Evolutionary conservation across 2,329 filamentous ascomycete species (phyloP).

Genomic region (Curvularia spicifera): DNA sequence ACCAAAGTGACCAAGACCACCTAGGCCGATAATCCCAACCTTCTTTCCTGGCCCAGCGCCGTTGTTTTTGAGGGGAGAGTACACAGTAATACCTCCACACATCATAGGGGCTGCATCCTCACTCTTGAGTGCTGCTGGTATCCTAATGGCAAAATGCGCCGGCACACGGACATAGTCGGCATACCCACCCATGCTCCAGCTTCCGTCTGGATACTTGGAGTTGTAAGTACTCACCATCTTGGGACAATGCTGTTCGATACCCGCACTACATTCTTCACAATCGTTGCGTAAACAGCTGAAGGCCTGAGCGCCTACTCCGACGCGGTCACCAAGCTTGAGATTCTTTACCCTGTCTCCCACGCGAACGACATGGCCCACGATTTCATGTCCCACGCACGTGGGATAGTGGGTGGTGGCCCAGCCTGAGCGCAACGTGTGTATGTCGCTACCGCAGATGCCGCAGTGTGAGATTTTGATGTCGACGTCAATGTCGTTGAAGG

Average conservation of each 20-base stretch:
- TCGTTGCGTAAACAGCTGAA: slow-evolving; percentile 55
- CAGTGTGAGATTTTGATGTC: slow-evolving; percentile 46
- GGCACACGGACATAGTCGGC: slow-evolving; percentile 62
- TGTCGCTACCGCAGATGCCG: slow-evolving; percentile 48
- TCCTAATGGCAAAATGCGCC: slow-evolving; percentile 65
- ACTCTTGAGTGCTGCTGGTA: slow-evolving; percentile 58
- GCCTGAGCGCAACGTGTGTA: slow-evolving; percentile 51
- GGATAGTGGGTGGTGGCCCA: slow-evolving; percentile 56
- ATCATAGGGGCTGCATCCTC: slow-evolving; percentile 71
- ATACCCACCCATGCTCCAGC: slow-evolving; percentile 70
- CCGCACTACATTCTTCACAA: slow-evolving; percentile 61
- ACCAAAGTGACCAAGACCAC: slow-evolving; percentile 76
- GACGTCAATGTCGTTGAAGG: slow-evolving; percentile 44
- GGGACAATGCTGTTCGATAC: slow-evolving; percentile 53
- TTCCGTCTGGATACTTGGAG: slow-evolving; percentile 61
- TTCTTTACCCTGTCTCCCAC: slow-evolving; percentile 47
- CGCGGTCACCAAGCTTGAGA: slow-evolving; percentile 67
- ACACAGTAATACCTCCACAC: slow-evolving; percentile 79
- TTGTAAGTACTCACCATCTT: slow-evolving; percentile 66
- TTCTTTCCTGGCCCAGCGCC: slow-evolving; percentile 72
- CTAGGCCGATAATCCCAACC: slow-evolving; percentile 75
- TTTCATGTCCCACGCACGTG: slow-evolving; percentile 53
- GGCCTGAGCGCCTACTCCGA: slow-evolving; percentile 60
- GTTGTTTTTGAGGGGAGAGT: slow-evolving; percentile 70
- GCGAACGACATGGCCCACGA: slow-evolving; percentile 50